Evolutionary conservation across 1,284 basidiomycete genomes (phyloP).

Genomic region (Cystobasidium sp.): DNA sequence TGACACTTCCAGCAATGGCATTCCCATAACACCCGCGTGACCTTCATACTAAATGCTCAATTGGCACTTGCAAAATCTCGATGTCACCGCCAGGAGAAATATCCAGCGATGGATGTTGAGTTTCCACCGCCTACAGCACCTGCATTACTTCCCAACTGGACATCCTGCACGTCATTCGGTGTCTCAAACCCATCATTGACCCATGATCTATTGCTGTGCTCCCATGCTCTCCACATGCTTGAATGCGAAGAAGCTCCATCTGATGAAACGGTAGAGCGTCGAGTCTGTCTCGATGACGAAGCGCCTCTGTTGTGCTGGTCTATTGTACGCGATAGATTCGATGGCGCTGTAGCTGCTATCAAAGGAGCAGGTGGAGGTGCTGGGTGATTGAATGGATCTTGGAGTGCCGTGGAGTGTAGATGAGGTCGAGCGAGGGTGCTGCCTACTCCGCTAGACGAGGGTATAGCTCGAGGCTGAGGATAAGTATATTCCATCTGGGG

Average conservation of each 20-base stretch:
- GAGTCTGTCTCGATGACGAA: not conserved
- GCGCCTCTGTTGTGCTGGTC: not conserved
- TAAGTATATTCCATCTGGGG: not conserved
- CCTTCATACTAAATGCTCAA: not conserved
- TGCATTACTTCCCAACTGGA: conserved; percentile 26
- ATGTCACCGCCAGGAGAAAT: conserved; percentile 14
- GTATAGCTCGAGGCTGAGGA: conserved; percentile 9
- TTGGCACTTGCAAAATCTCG: not conserved
- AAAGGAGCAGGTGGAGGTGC: not conserved
- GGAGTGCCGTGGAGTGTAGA: not conserved
- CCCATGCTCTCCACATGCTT: conserved; percentile 23
- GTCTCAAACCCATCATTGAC: conserved; percentile 28
- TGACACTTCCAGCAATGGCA: too few relatives aligned
- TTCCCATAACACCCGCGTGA: not conserved
- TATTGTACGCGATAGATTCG: not conserved
- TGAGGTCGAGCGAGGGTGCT: not conserved
- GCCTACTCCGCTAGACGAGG: not conserved
- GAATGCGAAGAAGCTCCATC: conserved; percentile 35
- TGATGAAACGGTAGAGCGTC: conserved; percentile 8
- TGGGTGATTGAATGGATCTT: not conserved
- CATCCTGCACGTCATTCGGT: conserved; percentile 41
- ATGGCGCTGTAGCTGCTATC: not conserved
- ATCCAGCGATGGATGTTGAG: not conserved
- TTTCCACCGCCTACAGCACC: conserved; percentile 15
- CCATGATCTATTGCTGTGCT: conserved; percentile 20